Percentiles rank a stretch among this genome's conserved stretches.
phyloP scores from a whole-genome alignment of 192 early-diverging fungal species.

The Linnemannia exigua region DNA sequence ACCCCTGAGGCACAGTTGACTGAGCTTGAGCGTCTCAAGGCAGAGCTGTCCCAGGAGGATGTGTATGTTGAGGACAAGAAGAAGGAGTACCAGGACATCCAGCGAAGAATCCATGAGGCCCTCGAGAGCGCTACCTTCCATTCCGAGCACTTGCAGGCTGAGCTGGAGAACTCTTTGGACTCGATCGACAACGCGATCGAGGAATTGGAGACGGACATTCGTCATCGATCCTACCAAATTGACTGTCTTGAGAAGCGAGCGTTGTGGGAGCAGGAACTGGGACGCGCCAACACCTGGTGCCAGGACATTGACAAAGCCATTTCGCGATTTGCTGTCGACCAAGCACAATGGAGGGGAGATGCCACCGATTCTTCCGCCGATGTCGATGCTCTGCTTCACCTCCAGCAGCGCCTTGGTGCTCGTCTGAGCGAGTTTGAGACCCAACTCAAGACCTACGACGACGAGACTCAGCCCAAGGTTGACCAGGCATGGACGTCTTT shows the following conservation, averaged over 20 bases:
- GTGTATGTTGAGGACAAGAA: conserved; percentile 21
- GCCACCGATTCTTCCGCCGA: neutral
- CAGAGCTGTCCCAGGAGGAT: conserved; percentile 5
- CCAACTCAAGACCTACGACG: conserved; percentile 29
- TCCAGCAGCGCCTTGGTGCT: conserved; percentile 15
- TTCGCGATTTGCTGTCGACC: neutral
- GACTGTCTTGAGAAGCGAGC: conserved; percentile 28
- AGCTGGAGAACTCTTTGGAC: conserved; percentile 25
- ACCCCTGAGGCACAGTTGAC: neutral
- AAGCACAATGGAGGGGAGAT: conserved; percentile 32
- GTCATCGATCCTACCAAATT: conserved; percentile 13
- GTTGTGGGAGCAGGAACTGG: conserved; percentile 35
- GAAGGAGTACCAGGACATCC: conserved; percentile 11
- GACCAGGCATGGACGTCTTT: conserved; percentile 26
- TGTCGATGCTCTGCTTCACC: neutral
- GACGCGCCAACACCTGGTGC: conserved; percentile 18
- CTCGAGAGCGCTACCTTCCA: conserved; percentile 23
- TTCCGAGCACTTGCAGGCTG: conserved; percentile 25
- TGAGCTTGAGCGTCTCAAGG: conserved; percentile 13
- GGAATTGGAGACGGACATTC: conserved; percentile 19
- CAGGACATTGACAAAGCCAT: conserved; percentile 10
- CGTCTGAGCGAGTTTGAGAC: conserved; percentile 16
- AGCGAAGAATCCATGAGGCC: conserved; percentile 3
- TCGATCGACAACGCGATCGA: conserved; percentile 22
- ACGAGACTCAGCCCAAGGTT: conserved; percentile 21